A percentile compares a stretch with the other conserved stretches of the same genome.
These are phyloP conservation scores for Batkoa obscura DNA, from an alignment of 371 early-diverging fungal species.

Conservation along the genomic window DNA sequence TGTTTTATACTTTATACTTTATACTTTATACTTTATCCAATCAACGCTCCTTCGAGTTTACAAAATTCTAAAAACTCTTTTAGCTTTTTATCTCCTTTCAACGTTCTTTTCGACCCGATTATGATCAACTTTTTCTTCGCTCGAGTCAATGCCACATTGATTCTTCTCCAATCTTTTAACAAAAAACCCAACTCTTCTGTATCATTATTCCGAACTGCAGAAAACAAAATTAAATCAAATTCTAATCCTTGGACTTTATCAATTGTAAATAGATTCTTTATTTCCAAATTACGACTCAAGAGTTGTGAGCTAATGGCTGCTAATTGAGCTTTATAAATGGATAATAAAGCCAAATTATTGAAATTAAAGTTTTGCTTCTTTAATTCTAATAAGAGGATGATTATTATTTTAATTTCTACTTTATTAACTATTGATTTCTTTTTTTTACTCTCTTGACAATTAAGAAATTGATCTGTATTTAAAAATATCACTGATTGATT, in stretches of 20 bases:
- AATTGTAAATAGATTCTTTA: slow-evolving; percentile 60
- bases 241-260: slow-evolving; percentile 91
- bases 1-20: too few species aligned
- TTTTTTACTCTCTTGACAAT: slow-evolving; percentile 27
- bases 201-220: neutral
- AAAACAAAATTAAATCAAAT: slow-evolving; percentile 52
- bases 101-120: slow-evolving; percentile 57
- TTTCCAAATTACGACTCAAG: neutral
- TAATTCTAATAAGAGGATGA: slow-evolving; percentile 14
- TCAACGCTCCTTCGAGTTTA: too few species aligned
- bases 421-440: slow-evolving; percentile 38
- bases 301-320: neutral
- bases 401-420: slow-evolving; percentile 43
- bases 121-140: slow-evolving; percentile 81
- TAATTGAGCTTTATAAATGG: neutral
- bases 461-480: too few species aligned
- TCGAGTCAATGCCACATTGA: slow-evolving; percentile 96
- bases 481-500: too few species aligned
- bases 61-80: too few species aligned
- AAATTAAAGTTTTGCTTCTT: neutral
- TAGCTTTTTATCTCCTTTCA: slow-evolving; percentile 9
- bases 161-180: slow-evolving; percentile 74
- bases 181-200: neutral
- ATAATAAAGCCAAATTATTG: neutral
- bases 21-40: too few species aligned